phyloP scores from a whole-genome alignment of 108 stramenopile species.

The Conticribra guillardii region DNA sequence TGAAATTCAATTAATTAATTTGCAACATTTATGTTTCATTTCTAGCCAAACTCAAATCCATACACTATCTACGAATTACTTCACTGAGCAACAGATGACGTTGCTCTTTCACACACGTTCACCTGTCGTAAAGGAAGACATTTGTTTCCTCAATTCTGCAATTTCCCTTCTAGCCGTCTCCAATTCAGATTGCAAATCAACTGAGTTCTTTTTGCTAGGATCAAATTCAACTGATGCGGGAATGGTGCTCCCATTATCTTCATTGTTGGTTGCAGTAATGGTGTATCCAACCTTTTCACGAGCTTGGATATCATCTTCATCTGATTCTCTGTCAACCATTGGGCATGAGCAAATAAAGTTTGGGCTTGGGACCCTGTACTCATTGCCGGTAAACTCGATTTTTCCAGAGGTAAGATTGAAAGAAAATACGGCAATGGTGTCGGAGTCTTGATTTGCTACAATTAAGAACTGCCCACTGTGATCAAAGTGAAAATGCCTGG shows the following conservation, averaged over 20 bases:
- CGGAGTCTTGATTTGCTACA: conserved; percentile 94
- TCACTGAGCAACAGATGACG: too few relatives aligned
- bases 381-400: conserved; percentile 89
- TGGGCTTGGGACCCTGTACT: conserved; percentile 90
- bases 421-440: conserved; percentile 87
- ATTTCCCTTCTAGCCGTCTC: conserved; percentile 44
- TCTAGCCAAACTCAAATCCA: too few relatives aligned
- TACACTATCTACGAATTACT: too few relatives aligned
- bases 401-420: conserved; percentile 88
- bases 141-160: conserved; percentile 31
- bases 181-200: conserved; percentile 32
- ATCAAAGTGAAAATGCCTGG: conserved; percentile 95
- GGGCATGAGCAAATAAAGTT: conserved; percentile 93
- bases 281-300: conserved; percentile 13
- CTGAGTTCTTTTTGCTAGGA: conserved; percentile 18
- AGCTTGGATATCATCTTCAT: conserved; percentile 15
- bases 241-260: conserved; percentile 11
- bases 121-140: conserved; percentile 1
- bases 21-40: too few relatives aligned
- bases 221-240: conserved; percentile 30
- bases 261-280: not conserved
- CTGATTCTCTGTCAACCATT: conserved; percentile 39
- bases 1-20: too few relatives aligned
- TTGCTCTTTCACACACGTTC: not conserved
- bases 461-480: conserved; percentile 86